These are phyloP conservation scores for Carex scoparia DNA, from an alignment of 176 grass and related monocot genomes.

Conservation along the genomic window DNA sequence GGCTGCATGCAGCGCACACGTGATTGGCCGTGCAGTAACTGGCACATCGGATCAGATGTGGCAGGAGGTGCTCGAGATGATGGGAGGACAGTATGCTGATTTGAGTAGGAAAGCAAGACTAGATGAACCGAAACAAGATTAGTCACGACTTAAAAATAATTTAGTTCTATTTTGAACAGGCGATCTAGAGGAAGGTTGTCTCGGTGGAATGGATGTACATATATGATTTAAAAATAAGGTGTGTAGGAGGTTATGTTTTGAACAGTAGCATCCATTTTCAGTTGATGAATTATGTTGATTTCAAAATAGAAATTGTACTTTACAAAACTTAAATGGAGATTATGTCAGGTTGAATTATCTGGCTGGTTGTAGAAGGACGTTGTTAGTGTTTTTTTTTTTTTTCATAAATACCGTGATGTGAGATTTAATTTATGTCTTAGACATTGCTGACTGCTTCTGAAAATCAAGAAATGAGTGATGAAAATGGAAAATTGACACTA, in stretches of 20 bases:
- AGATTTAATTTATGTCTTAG: background rate
- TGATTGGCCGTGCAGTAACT: slow-evolving; percentile 35
- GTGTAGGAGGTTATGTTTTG: slow-evolving; percentile 1
- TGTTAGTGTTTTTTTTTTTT: background rate
- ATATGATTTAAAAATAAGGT: slow-evolving; percentile 1
- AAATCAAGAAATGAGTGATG: background rate
- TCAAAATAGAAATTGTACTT: background rate
- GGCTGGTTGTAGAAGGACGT: background rate
- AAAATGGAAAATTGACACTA: background rate
- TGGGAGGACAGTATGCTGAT: slow-evolving; percentile 76
- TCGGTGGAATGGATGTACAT: slow-evolving; percentile 12
- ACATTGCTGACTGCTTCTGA: background rate
- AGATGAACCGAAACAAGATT: slow-evolving; percentile 32
- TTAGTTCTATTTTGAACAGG: background rate
- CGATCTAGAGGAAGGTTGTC: background rate
- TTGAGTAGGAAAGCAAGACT: slow-evolving; percentile 73
- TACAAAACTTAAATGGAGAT: background rate
- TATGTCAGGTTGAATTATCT: background rate
- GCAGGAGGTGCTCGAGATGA: slow-evolving; percentile 72
- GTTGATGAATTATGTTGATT: background rate
- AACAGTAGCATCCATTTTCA: background rate
- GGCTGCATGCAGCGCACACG: slow-evolving; percentile 59
- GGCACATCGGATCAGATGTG: slow-evolving; percentile 43
- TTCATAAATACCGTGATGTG: background rate
- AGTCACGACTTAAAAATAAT: background rate